phyloP scores from a whole-genome alignment of 2,329 filamentous ascomycete genomes.

The Epichloe glyceriae region DNA sequence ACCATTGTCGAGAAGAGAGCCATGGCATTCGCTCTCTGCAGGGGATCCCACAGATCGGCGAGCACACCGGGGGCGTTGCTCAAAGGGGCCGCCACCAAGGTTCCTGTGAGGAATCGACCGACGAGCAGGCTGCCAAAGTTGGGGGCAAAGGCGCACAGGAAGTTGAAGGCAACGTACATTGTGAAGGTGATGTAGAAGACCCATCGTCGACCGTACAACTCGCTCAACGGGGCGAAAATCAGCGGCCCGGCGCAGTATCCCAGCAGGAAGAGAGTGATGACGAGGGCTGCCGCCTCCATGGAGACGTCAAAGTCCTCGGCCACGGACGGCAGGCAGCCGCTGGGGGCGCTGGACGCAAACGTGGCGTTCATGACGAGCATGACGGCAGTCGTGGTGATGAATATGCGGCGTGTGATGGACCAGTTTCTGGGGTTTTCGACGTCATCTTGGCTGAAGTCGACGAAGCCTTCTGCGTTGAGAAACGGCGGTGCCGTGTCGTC shows the following conservation, averaged over 20 bases:
- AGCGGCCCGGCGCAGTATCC: conserved; percentile 46
- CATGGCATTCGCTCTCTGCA: conserved; percentile 40
- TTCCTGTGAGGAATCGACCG: conserved; percentile 42
- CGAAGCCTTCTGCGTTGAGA: conserved; percentile 34
- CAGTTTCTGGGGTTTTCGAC: conserved; percentile 38
- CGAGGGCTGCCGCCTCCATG: conserved; percentile 31
- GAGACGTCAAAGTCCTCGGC: conserved; percentile 30
- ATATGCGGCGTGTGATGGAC: conserved; percentile 25
- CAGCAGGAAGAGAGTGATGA: conserved; percentile 40
- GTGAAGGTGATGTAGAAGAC: conserved; percentile 38
- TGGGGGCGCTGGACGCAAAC: conserved; percentile 28
- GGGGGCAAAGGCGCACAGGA: conserved; percentile 40
- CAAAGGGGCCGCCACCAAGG: conserved; percentile 37
- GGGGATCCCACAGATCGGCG: conserved; percentile 38
- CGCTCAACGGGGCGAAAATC: conserved; percentile 42
- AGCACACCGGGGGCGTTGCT: conserved; percentile 38
- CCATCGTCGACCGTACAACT: conserved; percentile 42
- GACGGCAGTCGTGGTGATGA: conserved; percentile 28
- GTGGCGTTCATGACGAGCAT: conserved; percentile 42
- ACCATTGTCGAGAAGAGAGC: conserved; percentile 39
- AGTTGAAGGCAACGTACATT: conserved; percentile 36
- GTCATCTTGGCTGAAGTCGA: conserved; percentile 38
- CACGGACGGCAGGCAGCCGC: conserved; percentile 20
- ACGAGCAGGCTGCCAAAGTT: conserved; percentile 40
- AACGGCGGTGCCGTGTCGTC: conserved; percentile 19